Evolutionary conservation across 2,329 filamentous ascomycete species (phyloP).

Genomic region (Paradendryphiella salina): DNA sequence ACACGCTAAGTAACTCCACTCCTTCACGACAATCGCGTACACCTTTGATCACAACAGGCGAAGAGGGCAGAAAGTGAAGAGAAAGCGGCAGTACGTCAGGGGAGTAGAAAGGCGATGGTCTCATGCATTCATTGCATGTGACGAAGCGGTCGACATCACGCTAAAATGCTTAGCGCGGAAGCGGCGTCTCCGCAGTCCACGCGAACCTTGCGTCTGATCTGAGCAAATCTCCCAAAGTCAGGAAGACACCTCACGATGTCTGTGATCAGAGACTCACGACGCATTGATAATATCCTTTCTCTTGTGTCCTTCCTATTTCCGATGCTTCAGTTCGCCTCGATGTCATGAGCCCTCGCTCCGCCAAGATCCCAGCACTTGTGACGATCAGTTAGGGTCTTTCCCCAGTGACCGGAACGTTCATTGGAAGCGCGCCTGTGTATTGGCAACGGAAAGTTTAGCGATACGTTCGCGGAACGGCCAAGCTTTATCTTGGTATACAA

Average conservation of each 20-base stretch:
- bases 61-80: background rate
- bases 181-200: constrained; percentile 10
- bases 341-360: background rate
- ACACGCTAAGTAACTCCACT: background rate
- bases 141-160: constrained; percentile 9
- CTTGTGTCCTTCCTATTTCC: background rate
- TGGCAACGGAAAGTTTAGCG: background rate
- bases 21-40: background rate
- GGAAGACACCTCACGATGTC: constrained; percentile 19
- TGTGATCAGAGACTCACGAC: constrained; percentile 1
- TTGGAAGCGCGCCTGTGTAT: constrained; percentile 2
- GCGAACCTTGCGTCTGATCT: constrained; percentile 22
- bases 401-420: background rate
- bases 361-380: background rate
- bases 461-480: constrained; percentile 3
- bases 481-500: background rate
- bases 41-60: background rate
- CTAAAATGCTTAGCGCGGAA: constrained; percentile 18
- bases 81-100: background rate
- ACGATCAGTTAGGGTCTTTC: constrained; percentile 1
- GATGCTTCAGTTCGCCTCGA: background rate
- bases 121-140: constrained; percentile 14
- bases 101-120: background rate
- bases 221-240: constrained; percentile 14
- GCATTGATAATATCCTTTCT: background rate